Percentiles rank a stretch among this genome's conserved stretches.
These are phyloP conservation scores for Solanum megistacrolobum DNA, from an alignment of 257 asterid genomes.

Conservation along the genomic window DNA sequence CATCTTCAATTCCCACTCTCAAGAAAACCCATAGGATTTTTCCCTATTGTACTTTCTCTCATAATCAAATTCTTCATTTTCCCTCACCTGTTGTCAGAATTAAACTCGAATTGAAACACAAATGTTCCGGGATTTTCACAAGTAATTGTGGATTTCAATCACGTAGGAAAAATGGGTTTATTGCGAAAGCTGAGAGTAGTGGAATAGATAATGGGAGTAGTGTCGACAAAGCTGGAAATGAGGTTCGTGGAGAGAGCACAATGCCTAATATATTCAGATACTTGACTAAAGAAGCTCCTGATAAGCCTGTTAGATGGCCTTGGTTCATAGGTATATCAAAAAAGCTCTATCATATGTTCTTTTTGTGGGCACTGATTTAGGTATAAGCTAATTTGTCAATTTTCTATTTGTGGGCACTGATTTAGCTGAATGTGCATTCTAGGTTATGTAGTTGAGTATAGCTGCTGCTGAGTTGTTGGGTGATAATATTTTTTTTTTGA, in stretches of 20 bases:
- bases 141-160: conserved; percentile 13
- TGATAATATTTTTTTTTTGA: background rate
- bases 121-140: conserved; percentile 14
- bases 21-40: conserved; percentile 5
- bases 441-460: background rate
- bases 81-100: background rate
- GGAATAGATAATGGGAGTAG: conserved; percentile 7
- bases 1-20: background rate
- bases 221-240: conserved; percentile 29
- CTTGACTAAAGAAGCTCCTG: conserved; percentile 75
- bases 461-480: background rate
- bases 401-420: background rate
- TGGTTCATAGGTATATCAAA: conserved; percentile 55
- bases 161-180: conserved; percentile 15
- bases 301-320: conserved; percentile 71
- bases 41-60: conserved; percentile 7
- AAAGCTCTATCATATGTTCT: too few species aligned
- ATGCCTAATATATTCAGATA: conserved; percentile 84
- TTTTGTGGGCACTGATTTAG: too few species aligned
- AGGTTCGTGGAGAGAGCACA: conserved; percentile 55
- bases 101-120: conserved; percentile 12
- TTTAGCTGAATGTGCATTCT: background rate
- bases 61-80: conserved; percentile 5
- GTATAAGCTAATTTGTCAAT: background rate
- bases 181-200: conserved; percentile 28